Conservation (phyloP, 441 rosid species). For the Bruguiera hainesii region DNA sequence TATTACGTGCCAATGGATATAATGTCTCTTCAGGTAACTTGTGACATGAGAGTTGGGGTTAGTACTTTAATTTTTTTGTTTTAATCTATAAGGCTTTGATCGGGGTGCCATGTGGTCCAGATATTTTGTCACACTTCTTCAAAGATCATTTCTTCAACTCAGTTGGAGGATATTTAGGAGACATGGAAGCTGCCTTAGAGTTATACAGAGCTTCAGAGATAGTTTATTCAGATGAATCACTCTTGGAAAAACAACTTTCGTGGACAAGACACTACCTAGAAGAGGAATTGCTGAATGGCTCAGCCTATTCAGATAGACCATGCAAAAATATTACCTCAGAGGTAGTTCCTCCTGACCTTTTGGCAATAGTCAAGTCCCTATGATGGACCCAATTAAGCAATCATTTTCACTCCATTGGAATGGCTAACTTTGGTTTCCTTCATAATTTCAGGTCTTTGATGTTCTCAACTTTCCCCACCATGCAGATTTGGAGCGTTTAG, state of each 20-base stretch:
- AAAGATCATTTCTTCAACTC: constrained; percentile 51
- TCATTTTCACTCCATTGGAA: constrained; percentile 4
- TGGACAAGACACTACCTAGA: constrained; percentile 56
- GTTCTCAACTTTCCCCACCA: constrained; percentile 47
- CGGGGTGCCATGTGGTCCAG: constrained; percentile 32
- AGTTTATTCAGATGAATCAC: constrained; percentile 44
- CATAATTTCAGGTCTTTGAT: constrained; percentile 52
- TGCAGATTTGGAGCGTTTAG: constrained; percentile 54
- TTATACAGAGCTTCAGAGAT: constrained; percentile 63
- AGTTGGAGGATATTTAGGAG: constrained; percentile 51
- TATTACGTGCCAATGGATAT: constrained; percentile 49
- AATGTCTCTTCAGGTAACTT: constrained; percentile 65
- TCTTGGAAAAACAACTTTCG: constrained; percentile 39
- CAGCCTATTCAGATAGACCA: constrained; percentile 26
- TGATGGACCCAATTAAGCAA: background rate
- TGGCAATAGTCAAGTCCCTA: constrained; percentile 10
- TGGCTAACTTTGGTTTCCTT: background rate
- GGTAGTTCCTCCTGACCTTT: constrained; percentile 28
- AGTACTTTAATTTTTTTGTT: background rate
- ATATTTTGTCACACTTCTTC: constrained; percentile 39
- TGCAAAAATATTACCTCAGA: constrained; percentile 29
- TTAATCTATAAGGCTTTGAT: background rate
- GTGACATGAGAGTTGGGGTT: constrained; percentile 9
- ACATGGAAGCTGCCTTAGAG: constrained; percentile 51
- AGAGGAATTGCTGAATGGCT: constrained; percentile 36